Conservation (phyloP, 495 filamentous ascomycete species). For the Trichoderma reesei region DNA sequence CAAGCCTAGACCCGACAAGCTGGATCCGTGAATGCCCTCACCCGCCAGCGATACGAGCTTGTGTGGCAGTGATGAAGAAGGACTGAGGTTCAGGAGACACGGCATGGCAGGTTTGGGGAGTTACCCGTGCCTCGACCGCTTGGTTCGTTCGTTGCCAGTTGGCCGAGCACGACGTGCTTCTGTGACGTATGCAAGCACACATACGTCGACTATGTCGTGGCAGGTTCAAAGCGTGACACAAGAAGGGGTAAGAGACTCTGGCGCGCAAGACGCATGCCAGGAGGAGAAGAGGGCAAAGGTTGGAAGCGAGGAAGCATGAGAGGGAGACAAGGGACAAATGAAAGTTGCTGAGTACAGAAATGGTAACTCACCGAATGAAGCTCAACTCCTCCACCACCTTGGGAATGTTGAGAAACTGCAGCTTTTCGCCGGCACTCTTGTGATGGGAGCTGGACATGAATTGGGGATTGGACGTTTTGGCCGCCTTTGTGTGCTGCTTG, state of each 20-base stretch:
- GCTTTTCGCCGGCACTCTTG: conserved; percentile 17
- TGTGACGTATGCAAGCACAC: too few species aligned
- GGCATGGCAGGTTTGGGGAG: neutral
- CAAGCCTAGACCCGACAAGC: neutral
- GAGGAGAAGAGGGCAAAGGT: too few species aligned
- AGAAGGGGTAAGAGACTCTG: too few species aligned
- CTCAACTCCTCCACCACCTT: conserved; percentile 34
- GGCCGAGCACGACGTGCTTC: too few species aligned
- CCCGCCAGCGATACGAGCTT: neutral
- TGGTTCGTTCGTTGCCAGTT: too few species aligned
- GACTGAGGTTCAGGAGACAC: too few species aligned
- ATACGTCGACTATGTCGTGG: too few species aligned
- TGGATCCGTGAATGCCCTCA: neutral
- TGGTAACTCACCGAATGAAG: conserved; percentile 35
- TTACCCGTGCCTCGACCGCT: too few species aligned
- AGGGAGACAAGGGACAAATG: conserved; percentile 11
- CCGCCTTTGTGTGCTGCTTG: conserved; percentile 25
- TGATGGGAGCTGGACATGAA: conserved; percentile 15
- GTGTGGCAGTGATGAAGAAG: neutral
- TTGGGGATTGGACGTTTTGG: conserved; percentile 32
- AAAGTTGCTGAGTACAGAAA: neutral
- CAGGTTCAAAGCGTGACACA: too few species aligned
- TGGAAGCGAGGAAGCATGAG: neutral
- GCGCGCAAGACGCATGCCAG: too few species aligned
- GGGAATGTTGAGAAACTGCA: conserved; percentile 31